Evolutionary conservation across 164 flowering plant species (phyloP).

Genomic region (Malania oleifera): DNA sequence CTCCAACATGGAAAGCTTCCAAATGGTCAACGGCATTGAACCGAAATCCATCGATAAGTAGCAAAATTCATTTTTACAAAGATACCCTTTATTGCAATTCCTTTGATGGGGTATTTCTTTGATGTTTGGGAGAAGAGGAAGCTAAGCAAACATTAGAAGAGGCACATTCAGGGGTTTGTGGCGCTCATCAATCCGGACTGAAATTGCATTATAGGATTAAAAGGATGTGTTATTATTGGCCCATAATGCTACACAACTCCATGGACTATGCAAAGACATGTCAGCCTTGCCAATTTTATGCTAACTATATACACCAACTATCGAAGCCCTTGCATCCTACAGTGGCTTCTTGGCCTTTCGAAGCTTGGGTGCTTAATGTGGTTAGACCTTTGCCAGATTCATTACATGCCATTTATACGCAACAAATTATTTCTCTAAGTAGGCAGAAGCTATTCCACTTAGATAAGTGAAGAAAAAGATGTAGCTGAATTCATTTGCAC

Average conservation of each 20-base stretch:
- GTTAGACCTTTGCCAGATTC: too few species aligned
- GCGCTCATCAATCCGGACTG: constrained; percentile 18
- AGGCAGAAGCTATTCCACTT: constrained; percentile 9
- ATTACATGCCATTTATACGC: too few species aligned
- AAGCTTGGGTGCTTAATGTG: too few species aligned
- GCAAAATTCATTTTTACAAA: constrained; percentile 13
- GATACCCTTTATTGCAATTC: constrained; percentile 9
- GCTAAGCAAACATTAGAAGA: neutral
- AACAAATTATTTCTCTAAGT: constrained; percentile 16
- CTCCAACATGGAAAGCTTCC: constrained; percentile 10
- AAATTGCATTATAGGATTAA: constrained; percentile 17
- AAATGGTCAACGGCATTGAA: neutral
- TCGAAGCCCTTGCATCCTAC: constrained; percentile 4
- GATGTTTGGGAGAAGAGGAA: constrained; percentile 9
- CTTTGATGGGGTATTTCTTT: constrained; percentile 3
- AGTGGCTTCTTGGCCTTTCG: constrained; percentile 9
- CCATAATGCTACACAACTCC: constrained; percentile 8
- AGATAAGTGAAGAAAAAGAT: constrained; percentile 8
- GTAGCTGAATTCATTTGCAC: neutral
- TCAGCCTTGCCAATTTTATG: constrained; percentile 13
- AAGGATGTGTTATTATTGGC: constrained; percentile 17
- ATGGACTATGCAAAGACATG: constrained; percentile 5
- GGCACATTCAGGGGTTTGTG: constrained; percentile 17
- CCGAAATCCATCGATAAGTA: constrained; percentile 6
- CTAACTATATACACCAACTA: constrained; percentile 2